A percentile compares a stretch with the other conserved stretches of the same genome.
Conservation (phyloP, 768 basidiomycete species). For the Guyanaporus albipodus region DNA sequence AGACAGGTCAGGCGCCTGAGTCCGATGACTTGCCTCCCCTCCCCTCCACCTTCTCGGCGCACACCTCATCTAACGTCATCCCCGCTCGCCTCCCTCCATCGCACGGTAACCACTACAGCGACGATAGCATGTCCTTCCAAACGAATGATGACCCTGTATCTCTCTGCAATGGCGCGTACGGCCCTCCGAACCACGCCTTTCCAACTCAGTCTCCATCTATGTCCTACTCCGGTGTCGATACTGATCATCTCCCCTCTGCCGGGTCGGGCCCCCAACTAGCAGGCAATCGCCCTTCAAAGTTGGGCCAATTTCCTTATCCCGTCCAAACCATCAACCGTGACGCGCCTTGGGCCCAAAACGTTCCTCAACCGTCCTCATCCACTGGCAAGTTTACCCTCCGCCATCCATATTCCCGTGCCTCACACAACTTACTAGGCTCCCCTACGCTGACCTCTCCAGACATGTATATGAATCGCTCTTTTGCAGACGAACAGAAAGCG, state of each 20-base stretch:
- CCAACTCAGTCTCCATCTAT: constrained; percentile 47
- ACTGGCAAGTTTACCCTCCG: constrained; percentile 27
- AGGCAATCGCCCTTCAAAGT: constrained; percentile 48
- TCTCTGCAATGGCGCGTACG: constrained; percentile 44
- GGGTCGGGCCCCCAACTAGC: constrained; percentile 31
- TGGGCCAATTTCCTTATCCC: constrained; percentile 45
- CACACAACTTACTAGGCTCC: constrained; percentile 48
- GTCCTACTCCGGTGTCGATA: constrained; percentile 33
- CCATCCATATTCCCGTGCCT: constrained; percentile 28
- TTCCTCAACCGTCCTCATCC: constrained; percentile 31
- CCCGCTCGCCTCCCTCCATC: constrained; percentile 39
- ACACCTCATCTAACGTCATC: constrained; percentile 31
- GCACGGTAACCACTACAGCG: constrained; percentile 33
- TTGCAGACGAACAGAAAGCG: constrained; percentile 56
- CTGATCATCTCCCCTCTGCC: constrained; percentile 28
- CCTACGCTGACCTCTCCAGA: constrained; percentile 47
- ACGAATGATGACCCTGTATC: constrained; percentile 43
- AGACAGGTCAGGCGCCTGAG: constrained; percentile 49
- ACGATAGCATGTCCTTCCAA: constrained; percentile 48
- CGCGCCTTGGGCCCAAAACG: constrained; percentile 25
- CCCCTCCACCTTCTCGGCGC: constrained; percentile 40
- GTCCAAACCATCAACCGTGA: constrained; percentile 35
- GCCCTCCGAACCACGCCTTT: constrained; percentile 37
- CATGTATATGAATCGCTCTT: constrained; percentile 45
- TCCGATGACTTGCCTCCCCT: constrained; percentile 50